Evolutionary conservation across 306 rosid species (phyloP), one percentile per base, ranked within the genome.

Genomic region (Lathyrus oleraceus): DNA sequence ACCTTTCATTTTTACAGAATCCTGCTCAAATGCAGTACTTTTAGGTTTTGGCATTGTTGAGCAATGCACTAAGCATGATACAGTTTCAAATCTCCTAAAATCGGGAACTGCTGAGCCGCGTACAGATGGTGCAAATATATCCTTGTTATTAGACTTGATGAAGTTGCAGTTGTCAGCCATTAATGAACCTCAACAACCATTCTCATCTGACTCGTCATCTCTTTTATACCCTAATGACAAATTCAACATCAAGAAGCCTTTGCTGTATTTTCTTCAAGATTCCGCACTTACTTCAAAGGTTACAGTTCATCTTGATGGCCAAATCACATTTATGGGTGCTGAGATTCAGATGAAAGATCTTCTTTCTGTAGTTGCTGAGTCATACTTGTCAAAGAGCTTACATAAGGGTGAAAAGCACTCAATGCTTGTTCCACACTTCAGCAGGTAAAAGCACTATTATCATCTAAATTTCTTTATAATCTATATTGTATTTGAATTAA

Each of bases 291-390:
- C 84, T 81, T 87, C 96, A 25, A 85, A 81, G 68, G 71, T 93
- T 56, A 72, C 72, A 6, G 71, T 87, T 81, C 89, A 73, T 60
- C 87, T 87, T 52, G 90, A 90, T 76, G 98, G 94, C 21, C 88
- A 71, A 61, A 83, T 87, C 75, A 61, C 83, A 40, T 85, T 81
- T 74, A 85, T 76, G 65, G 91, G 85, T 71, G 64, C 85, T 35
- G 85, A 80, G 53, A 73, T 79, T 69, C 90, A 90, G 83, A 81
- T 88, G 85, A 85, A 84, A 76, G 88, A 88, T 84, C 85, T 93
- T 53, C 85, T 88, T 71, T 82, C 96, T 27, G 79, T 78, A 45
- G 86, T 90, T 77, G 83, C 91, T 5, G 87, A 90, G 68, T 88
- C 91, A 66, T 81, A 84, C 76, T 48, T 89, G 23, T 63, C 83